Base-by-base conservation (phyloP, 2,329 filamentous ascomycete species). In the Paraconiothyrium sp. region DNA sequence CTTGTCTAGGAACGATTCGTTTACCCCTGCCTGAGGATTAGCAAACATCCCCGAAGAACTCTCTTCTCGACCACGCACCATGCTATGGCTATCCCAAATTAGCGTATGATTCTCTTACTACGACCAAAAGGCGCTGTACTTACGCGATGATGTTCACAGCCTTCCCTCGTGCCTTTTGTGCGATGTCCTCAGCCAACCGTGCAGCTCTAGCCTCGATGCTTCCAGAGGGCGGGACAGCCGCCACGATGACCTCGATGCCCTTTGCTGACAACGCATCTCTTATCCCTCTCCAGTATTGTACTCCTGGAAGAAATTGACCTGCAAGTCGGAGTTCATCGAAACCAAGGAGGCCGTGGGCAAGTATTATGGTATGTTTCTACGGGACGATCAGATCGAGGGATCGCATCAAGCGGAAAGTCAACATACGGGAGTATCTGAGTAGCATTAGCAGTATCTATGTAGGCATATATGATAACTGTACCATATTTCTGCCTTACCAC, bases 251-350 rank as follows among this genome's bases (percentile, higher is more conserved):
- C 61, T 88, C 84, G 24, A 89, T 82, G 2, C 84, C 84, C 66
- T 86, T 86, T 37, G 82, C 78, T 3, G 79, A 78, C 30, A 89
- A 72, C 8, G 86, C 87, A 67, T 89, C 85, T 32, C 81, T 84
- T 39, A 90, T 89, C 1, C 88, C 88, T 48, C 87, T 83, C 88
- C 88, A 90, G 72, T 90, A 90, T 57, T 88, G 84, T 24, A 90
- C 80, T 0, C 86, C 85, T 0, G 87, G 88, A 6, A 89, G 73
- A 41, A 80, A 78, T 13, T 76, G 75, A 0, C 87, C 86, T 2
- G 81, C 85, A 5, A 88, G 78, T 16, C 82, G 85, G 10, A 89
- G 74, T 71, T 89, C 86, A 66, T 89, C 86, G 72, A 90, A 90
- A n/a, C 88, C 88, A 22, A 90, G 78, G 11, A 90, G 80, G n/a